Conservation (phyloP, 306 rosid genomes). For the Cicer chorassanicum region DNA sequence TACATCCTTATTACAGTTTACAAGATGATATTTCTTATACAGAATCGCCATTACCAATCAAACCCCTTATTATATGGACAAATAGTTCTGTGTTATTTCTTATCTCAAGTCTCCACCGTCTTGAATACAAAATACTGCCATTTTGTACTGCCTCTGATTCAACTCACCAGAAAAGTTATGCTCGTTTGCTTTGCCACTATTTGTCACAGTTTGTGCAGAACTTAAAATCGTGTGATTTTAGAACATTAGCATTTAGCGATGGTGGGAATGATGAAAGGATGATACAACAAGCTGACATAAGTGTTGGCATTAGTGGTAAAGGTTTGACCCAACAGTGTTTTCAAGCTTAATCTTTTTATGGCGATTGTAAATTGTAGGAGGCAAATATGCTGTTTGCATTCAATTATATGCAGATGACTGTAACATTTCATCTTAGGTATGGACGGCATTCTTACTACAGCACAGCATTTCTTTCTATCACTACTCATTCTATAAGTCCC, state of each 20-base stretch:
- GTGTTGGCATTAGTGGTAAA: conserved; percentile 98
- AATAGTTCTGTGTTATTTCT: background rate
- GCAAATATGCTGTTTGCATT: conserved; percentile 36
- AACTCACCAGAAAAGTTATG: conserved; percentile 22
- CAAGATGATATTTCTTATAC: background rate
- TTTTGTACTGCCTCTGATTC: conserved; percentile 33
- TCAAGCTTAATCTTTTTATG: too few relatives aligned
- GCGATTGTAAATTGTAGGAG: background rate
- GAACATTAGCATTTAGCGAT: conserved; percentile 96
- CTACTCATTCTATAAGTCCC: conserved; percentile 95
- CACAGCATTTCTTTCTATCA: conserved; percentile 89
- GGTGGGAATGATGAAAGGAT: conserved; percentile 99
- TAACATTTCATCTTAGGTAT: conserved; percentile 36
- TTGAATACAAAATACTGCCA: conserved; percentile 10
- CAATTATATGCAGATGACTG: conserved; percentile 23
- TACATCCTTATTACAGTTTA: background rate
- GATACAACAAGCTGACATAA: conserved; percentile 98
- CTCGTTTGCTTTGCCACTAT: conserved; percentile 38
- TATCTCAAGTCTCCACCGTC: background rate
- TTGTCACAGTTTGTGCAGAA: conserved; percentile 90
- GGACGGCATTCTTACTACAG: conserved; percentile 99
- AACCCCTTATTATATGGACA: background rate
- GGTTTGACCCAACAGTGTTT: conserved; percentile 20
- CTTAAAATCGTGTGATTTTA: conserved; percentile 87
- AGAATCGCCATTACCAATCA: background rate